These are phyloP conservation scores for Sclerotinia borealis DNA, from an alignment of 2,329 filamentous ascomycete species.

Conservation along the genomic window DNA sequence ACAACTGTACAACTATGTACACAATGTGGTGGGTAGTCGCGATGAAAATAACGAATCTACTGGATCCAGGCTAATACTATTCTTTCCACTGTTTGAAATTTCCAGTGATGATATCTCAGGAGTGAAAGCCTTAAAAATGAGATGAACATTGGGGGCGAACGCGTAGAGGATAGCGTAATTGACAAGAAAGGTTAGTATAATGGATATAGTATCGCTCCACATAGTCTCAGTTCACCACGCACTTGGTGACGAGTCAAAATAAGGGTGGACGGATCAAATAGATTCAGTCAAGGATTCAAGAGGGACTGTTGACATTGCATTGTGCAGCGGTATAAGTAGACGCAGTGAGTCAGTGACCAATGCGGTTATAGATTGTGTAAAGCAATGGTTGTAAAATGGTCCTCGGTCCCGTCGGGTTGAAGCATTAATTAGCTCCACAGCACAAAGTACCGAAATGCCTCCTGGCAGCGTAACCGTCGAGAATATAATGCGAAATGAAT, in stretches of 20 bases:
- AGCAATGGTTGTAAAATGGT: not conserved
- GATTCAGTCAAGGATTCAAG: not conserved
- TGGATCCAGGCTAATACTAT: not conserved
- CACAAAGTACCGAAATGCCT: not conserved
- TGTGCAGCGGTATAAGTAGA: not conserved
- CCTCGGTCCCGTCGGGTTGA: not conserved
- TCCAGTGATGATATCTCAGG: not conserved
- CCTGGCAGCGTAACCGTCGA: not conserved
- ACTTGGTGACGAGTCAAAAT: not conserved
- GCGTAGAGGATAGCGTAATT: conserved; percentile 9
- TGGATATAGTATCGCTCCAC: not conserved
- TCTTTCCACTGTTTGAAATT: not conserved
- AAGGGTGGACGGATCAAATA: too few species aligned
- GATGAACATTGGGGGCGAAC: not conserved
- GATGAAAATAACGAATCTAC: not conserved
- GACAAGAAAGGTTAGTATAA: conserved; percentile 1
- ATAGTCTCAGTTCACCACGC: not conserved
- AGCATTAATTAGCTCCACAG: not conserved
- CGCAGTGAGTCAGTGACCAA: not conserved
- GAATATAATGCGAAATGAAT: not conserved
- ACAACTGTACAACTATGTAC: not conserved
- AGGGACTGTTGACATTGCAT: too few species aligned
- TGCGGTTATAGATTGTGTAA: not conserved
- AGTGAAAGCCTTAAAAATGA: not conserved
- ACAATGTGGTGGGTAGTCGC: too few species aligned